These are phyloP conservation scores for Populus simonii DNA, from an alignment of 345 rosid species.

Conservation along the genomic window DNA sequence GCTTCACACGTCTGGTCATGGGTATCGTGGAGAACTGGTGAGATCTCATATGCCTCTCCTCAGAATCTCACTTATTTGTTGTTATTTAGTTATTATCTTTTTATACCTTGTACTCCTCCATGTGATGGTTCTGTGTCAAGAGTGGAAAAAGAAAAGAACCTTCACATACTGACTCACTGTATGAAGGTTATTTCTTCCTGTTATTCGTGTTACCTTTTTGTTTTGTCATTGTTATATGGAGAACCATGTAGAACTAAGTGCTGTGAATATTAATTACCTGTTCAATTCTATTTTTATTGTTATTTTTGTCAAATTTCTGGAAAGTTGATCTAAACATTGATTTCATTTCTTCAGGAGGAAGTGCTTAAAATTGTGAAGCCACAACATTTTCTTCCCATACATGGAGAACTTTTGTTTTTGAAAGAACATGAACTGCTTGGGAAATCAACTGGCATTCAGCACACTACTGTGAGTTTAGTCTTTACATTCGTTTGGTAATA, in stretches of 20 bases:
- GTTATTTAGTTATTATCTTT: neutral
- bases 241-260: neutral
- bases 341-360: conserved; percentile 68
- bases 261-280: neutral
- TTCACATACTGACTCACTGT: neutral
- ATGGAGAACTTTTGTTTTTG: conserved; percentile 95
- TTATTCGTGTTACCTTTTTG: neutral
- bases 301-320: neutral
- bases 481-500: neutral
- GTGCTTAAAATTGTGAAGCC: conserved; percentile 94
- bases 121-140: neutral
- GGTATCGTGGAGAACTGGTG: conserved; percentile 94
- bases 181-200: neutral
- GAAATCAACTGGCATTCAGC: conserved; percentile 86
- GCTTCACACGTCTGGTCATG: conserved; percentile 98
- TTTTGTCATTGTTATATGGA: neutral
- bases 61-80: neutral
- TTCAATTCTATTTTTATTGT: neutral
- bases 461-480: conserved; percentile 68
- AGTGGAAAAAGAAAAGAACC: neutral
- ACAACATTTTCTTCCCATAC: conserved; percentile 94
- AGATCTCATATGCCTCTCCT: conserved; percentile 17
- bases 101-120: neutral
- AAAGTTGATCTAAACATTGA: conserved; percentile 2
- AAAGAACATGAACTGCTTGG: conserved; percentile 98